Evolutionary conservation across 2,329 filamentous ascomycete genomes (phyloP).

Genomic region (Polytolypa hystricis): DNA sequence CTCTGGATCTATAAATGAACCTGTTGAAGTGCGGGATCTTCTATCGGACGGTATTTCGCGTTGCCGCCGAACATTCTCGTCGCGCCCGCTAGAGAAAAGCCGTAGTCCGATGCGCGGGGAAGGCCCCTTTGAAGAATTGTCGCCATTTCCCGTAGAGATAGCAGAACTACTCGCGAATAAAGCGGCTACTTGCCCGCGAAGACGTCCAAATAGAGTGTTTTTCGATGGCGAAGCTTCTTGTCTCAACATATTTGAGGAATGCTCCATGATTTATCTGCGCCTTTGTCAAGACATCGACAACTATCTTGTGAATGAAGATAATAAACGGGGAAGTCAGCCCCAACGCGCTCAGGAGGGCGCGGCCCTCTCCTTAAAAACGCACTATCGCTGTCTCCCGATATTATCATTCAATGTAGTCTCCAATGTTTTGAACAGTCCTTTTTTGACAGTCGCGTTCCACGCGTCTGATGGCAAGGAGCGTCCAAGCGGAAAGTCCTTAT

Average conservation of each 20-base stretch:
- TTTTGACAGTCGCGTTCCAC: slow-evolving; percentile 3
- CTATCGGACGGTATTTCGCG: slow-evolving; percentile 3
- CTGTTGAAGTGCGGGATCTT: slow-evolving; percentile 15
- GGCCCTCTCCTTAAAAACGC: too few relatives aligned
- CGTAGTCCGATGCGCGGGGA: slow-evolving; percentile 1
- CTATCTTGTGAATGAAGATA: too few relatives aligned
- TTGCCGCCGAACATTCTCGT: background rate
- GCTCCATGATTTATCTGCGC: too few relatives aligned
- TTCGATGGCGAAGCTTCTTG: background rate
- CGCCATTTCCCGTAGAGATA: background rate
- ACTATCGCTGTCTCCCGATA: too few relatives aligned
- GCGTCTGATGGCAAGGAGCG: background rate
- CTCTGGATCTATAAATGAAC: slow-evolving; percentile 16
- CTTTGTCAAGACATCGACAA: too few relatives aligned
- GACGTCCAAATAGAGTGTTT: slow-evolving; percentile 1
- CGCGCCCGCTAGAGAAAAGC: slow-evolving; percentile 3
- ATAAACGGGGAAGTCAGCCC: too few relatives aligned
- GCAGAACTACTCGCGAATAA: slow-evolving; percentile 3
- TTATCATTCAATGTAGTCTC: too few relatives aligned
- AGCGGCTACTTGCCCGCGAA: slow-evolving; percentile 4
- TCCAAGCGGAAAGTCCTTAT: background rate
- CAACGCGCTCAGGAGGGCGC: too few relatives aligned
- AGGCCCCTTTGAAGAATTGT: background rate
- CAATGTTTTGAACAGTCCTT: too few relatives aligned
- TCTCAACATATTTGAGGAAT: too few relatives aligned